These are phyloP conservation scores for Lippia alba DNA, from an alignment of 305 asterid genomes.

Conservation along the genomic window DNA sequence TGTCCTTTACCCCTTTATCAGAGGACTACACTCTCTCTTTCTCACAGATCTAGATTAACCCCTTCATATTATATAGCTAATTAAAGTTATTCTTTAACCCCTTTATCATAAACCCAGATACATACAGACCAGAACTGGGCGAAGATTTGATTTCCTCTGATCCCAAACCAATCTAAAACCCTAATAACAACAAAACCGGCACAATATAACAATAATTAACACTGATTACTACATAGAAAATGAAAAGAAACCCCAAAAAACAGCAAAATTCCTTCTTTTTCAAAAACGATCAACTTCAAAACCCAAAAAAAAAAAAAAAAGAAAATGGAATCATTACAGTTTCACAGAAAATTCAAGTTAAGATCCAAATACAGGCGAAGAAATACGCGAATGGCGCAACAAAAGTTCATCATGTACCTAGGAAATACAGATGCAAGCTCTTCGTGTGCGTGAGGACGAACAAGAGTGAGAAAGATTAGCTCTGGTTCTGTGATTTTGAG, in stretches of 20 bases:
- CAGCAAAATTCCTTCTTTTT: slow-evolving; percentile 8
- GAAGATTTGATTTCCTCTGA: slow-evolving; percentile 30
- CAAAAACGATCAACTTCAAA: slow-evolving; percentile 17
- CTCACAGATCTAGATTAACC: slow-evolving; percentile 24
- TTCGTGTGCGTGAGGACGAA: background rate
- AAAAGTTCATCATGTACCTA: background rate
- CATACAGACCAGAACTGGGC: slow-evolving; percentile 24
- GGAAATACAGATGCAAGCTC: slow-evolving; percentile 1
- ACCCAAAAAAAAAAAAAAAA: background rate
- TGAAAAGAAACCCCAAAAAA: slow-evolving; percentile 3
- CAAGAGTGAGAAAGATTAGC: slow-evolving; percentile 13
- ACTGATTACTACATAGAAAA: background rate
- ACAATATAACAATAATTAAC: background rate
- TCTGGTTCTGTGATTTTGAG: slow-evolving; percentile 12
- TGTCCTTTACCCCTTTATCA: slow-evolving; percentile 11
- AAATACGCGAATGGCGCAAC: slow-evolving; percentile 17
- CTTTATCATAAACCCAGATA: slow-evolving; percentile 8
- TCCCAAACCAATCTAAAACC: slow-evolving; percentile 13
- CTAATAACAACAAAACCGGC: slow-evolving; percentile 19
- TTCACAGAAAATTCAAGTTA: background rate
- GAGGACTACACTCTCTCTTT: background rate
- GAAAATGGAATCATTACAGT: slow-evolving; percentile 6
- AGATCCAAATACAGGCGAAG: slow-evolving; percentile 10
- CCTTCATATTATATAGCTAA: slow-evolving; percentile 1
- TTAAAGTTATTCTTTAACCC: background rate